Conservation (phyloP, 2,329 filamentous ascomycete species). For the Blumeria graminis region DNA sequence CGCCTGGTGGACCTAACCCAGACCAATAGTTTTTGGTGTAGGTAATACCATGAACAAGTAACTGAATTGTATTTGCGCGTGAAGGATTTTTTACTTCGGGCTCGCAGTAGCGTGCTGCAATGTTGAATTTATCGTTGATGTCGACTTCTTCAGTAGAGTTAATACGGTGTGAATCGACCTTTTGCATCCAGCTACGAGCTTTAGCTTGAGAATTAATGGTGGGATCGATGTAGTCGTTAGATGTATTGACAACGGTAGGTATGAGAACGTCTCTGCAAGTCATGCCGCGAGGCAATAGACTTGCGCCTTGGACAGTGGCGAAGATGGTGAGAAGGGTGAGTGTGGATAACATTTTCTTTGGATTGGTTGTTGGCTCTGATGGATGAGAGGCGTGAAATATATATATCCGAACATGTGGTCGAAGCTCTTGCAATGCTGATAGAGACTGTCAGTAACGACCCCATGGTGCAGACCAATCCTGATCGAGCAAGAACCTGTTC, state of each 20-base stretch:
- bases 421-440: too few relatives aligned
- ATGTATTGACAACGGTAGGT: not conserved
- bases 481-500: too few relatives aligned
- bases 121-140: slow-evolving; percentile 4
- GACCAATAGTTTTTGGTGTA: slow-evolving; percentile 5
- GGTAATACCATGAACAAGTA: slow-evolving; percentile 10
- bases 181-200: not conserved
- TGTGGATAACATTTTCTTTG: too few relatives aligned
- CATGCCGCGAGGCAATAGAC: not conserved
- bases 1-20: not conserved
- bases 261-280: not conserved
- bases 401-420: too few relatives aligned
- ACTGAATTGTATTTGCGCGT: slow-evolving; percentile 6
- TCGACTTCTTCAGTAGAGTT: not conserved
- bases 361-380: too few relatives aligned
- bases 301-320: not conserved
- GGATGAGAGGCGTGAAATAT: too few relatives aligned
- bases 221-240: not conserved
- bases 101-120: slow-evolving; percentile 8
- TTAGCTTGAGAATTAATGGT: not conserved
- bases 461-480: too few relatives aligned
- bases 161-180: not conserved
- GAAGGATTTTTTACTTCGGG: slow-evolving; percentile 1
- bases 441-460: too few relatives aligned
- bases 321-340: not conserved